phyloP scores from a whole-genome alignment of 495 filamentous ascomycete species.

The Annulohypoxylon nitens region DNA sequence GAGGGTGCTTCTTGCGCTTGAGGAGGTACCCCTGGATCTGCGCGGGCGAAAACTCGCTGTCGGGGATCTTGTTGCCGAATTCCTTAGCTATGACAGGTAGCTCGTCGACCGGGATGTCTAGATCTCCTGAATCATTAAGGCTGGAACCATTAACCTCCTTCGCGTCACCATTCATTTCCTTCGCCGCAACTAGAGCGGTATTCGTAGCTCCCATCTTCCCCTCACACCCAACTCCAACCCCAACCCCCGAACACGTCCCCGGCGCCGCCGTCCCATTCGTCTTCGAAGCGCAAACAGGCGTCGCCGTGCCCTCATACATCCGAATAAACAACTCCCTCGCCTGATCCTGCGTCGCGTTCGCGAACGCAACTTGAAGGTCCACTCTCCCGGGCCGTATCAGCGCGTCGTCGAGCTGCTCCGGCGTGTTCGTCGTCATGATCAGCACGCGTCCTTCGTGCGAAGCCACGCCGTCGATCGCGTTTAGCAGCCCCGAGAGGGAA shows the following conservation, averaged over 20 bases:
- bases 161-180: not conserved
- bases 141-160: not conserved
- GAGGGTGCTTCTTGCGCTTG: slow-evolving; percentile 72
- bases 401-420: slow-evolving; percentile 78
- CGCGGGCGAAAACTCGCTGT: slow-evolving; percentile 70
- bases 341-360: slow-evolving; percentile 71
- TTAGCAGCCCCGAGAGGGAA: slow-evolving; percentile 82
- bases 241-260: too few species aligned
- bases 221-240: not conserved
- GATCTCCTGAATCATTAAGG: slow-evolving; percentile 8
- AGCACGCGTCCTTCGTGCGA: slow-evolving; percentile 84
- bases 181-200: not conserved
- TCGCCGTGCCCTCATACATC: slow-evolving; percentile 69
- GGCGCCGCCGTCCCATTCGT: not conserved
- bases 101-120: slow-evolving; percentile 47
- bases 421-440: slow-evolving; percentile 88
- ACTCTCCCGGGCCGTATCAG: slow-evolving; percentile 82
- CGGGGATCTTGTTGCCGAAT: slow-evolving; percentile 64
- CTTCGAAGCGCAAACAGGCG: not conserved
- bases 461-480: slow-evolving; percentile 85
- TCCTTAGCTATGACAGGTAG: slow-evolving; percentile 56
- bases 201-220: not conserved
- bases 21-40: slow-evolving; percentile 79
- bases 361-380: slow-evolving; percentile 78
- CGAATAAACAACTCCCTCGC: slow-evolving; percentile 76